A percentile compares a stretch with the other conserved stretches of the same genome.
Evolutionary conservation across 2,329 filamentous ascomycete species (phyloP).

Genomic region (Calonectria hawksworthii): DNA sequence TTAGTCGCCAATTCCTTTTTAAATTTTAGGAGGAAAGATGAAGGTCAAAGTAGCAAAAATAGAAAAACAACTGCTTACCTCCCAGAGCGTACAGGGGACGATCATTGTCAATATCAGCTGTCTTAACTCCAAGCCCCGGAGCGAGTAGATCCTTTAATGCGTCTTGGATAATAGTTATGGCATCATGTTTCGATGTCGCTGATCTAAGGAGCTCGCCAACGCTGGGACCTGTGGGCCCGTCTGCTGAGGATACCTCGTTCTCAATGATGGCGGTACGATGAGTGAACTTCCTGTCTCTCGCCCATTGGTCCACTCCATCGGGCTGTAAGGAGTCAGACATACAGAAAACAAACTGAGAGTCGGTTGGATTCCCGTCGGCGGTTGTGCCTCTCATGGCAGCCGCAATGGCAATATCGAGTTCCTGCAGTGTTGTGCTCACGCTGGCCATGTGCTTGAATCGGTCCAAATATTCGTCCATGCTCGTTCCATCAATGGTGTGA

Average conservation of each 20-base stretch:
- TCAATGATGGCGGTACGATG: not conserved
- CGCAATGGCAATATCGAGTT: not conserved
- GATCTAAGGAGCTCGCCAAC: not conserved
- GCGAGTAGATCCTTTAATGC: not conserved
- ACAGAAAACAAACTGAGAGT: not conserved
- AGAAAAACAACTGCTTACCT: not conserved
- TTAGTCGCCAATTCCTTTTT: not conserved
- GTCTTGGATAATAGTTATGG: not conserved
- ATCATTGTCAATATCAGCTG: not conserved
- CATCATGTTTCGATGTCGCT: not conserved
- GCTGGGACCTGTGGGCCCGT: not conserved
- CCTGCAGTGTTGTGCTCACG: not conserved
- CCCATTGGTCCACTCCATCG: not conserved
- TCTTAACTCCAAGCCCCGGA: not conserved
- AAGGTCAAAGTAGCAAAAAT: not conserved
- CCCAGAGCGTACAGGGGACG: not conserved
- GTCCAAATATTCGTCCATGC: not conserved
- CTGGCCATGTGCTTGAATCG: not conserved
- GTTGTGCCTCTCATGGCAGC: not conserved
- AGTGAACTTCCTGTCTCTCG: not conserved
- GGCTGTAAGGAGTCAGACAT: not conserved
- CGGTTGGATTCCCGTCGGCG: not conserved
- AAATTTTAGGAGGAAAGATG: not conserved
- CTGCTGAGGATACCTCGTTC: not conserved
- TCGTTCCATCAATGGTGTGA: not conserved